These are phyloP conservation scores for Geosmithia putterillii DNA, from an alignment of 2,329 filamentous ascomycete species.

Conservation along the genomic window DNA sequence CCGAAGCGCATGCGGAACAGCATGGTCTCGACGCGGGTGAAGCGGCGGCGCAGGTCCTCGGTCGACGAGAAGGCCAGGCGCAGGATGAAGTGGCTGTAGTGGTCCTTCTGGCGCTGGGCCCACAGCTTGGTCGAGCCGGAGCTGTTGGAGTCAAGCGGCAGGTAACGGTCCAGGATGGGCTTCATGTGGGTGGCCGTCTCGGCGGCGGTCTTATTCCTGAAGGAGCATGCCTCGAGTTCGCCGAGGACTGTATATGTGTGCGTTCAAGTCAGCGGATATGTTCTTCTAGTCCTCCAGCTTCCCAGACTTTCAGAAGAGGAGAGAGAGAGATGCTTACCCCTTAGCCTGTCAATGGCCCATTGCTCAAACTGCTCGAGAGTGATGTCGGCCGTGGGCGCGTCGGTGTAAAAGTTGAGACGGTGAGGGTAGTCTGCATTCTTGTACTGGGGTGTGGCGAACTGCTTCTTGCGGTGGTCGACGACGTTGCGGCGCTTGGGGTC, in stretches of 20 bases:
- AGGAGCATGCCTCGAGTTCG: conserved; percentile 87
- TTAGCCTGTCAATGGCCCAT: conserved; percentile 90
- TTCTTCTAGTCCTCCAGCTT: neutral
- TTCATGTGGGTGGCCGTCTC: conserved; percentile 80
- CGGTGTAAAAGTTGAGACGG: conserved; percentile 83
- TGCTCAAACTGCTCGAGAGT: conserved; percentile 96
- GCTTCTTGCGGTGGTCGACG: conserved; percentile 71
- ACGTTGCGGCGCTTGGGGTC: conserved; percentile 64
- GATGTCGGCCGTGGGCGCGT: conserved; percentile 84
- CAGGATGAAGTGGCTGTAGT: conserved; percentile 96
- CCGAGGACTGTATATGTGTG: conserved; percentile 50
- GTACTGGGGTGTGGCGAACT: conserved; percentile 69
- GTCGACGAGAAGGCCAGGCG: conserved; percentile 85
- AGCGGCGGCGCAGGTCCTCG: conserved; percentile 78
- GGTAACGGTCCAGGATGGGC: conserved; percentile 74
- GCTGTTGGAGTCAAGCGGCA: conserved; percentile 67
- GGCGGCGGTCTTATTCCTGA: conserved; percentile 74
- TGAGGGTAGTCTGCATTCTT: conserved; percentile 70
- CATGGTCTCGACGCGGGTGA: conserved; percentile 76
- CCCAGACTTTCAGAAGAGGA: neutral
- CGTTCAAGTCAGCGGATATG: neutral
- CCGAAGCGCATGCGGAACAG: conserved; percentile 76
- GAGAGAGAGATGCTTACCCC: conserved; percentile 38
- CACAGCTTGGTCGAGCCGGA: conserved; percentile 47
- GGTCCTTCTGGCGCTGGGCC: conserved; percentile 79